A percentile compares a stretch with the other conserved stretches of the same genome.
Evolutionary conservation across 2,329 filamentous ascomycete genomes (phyloP).

Genomic region (Penicillium janthinellum): DNA sequence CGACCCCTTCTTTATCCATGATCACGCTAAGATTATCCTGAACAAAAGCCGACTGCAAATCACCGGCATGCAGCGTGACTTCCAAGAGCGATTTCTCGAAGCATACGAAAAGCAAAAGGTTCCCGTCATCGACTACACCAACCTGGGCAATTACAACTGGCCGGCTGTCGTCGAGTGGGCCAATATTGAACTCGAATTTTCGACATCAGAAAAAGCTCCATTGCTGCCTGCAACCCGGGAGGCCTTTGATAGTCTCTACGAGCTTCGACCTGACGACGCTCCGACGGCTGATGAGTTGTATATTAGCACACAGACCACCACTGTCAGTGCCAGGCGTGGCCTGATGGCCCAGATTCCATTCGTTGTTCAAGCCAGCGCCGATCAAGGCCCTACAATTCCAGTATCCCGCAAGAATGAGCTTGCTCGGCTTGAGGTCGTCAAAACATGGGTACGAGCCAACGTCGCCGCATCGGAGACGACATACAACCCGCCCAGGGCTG

Average conservation of each 20-base stretch:
- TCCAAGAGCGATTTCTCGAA: slow-evolving; percentile 49
- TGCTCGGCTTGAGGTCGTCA: slow-evolving; percentile 40
- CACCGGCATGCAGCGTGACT: slow-evolving; percentile 48
- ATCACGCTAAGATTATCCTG: slow-evolving; percentile 43
- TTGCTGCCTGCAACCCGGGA: slow-evolving; percentile 48
- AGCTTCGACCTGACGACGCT: slow-evolving; percentile 41
- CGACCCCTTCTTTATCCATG: slow-evolving; percentile 41
- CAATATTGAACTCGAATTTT: slow-evolving; percentile 42
- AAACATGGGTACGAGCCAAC: slow-evolving; percentile 53
- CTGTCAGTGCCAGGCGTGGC: slow-evolving; percentile 38
- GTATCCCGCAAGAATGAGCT: slow-evolving; percentile 22
- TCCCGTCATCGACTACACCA: slow-evolving; percentile 47
- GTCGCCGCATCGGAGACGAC: slow-evolving; percentile 46
- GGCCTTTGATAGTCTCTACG: slow-evolving; percentile 46
- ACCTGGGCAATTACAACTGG: slow-evolving; percentile 52
- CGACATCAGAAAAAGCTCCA: slow-evolving; percentile 39
- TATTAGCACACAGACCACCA: slow-evolving; percentile 33
- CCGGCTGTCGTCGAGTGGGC: slow-evolving; percentile 51
- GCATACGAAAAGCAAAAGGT: slow-evolving; percentile 49
- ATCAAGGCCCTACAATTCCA: slow-evolving; percentile 5
- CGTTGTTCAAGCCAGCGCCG: slow-evolving; percentile 27
- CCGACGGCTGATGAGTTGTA: slow-evolving; percentile 41
- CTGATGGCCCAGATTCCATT: slow-evolving; percentile 41
- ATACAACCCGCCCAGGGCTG: slow-evolving; percentile 44
- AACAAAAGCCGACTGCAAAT: slow-evolving; percentile 44